Evolutionary conservation across 108 stramenopile species (phyloP).

Genomic region (Cyclotella kingstonii): DNA sequence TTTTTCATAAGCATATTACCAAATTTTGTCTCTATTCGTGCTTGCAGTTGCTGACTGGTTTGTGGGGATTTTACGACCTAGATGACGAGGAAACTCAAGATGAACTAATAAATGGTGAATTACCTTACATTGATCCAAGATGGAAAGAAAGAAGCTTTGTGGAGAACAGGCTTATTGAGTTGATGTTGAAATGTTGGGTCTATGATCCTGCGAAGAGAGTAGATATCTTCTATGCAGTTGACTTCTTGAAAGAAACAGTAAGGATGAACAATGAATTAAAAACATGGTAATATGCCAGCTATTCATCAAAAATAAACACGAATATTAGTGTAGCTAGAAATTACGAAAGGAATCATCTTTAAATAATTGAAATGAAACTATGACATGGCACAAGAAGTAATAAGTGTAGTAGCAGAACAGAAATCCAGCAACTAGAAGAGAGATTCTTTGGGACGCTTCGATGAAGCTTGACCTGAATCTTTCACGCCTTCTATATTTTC

Average conservation of each 20-base stretch:
- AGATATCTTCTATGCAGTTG: slow-evolving; percentile 64
- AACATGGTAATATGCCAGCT: too few relatives aligned
- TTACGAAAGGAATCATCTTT: too few relatives aligned
- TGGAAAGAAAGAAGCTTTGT: slow-evolving; percentile 61
- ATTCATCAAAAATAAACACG: too few relatives aligned
- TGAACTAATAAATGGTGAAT: slow-evolving; percentile 50
- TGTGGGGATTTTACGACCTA: slow-evolving; percentile 66
- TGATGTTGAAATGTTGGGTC: slow-evolving; percentile 73
- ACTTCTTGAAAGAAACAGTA: slow-evolving; percentile 45
- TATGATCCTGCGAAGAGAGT: slow-evolving; percentile 63
- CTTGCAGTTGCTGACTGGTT: slow-evolving; percentile 25
- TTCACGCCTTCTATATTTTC: background rate
- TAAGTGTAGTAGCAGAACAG: too few relatives aligned
- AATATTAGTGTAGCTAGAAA: too few relatives aligned
- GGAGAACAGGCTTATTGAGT: slow-evolving; percentile 62
- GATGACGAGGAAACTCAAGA: slow-evolving; percentile 56
- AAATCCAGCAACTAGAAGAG: too few relatives aligned
- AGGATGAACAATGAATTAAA: slow-evolving; percentile 26
- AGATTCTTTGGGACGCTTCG: background rate
- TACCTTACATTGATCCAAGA: slow-evolving; percentile 64
- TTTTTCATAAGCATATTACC: background rate
- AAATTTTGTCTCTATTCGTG: background rate
- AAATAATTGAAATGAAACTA: too few relatives aligned
- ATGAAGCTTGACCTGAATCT: slow-evolving; percentile 6
- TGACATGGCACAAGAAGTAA: too few relatives aligned